These are phyloP conservation scores for Citrullus mucosospermus DNA, from an alignment of 306 rosid species.

Conservation along the genomic window DNA sequence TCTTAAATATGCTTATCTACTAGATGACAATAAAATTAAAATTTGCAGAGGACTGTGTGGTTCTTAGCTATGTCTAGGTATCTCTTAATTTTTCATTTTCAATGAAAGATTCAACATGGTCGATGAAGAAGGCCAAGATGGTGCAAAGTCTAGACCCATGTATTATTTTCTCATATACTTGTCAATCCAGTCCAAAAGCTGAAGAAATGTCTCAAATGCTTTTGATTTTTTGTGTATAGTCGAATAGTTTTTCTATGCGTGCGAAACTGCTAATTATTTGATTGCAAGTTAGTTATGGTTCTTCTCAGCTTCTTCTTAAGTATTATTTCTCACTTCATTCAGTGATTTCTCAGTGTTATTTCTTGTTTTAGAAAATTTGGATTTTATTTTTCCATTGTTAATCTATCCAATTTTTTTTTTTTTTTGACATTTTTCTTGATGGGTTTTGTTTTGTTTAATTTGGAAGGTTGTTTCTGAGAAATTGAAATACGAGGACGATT, in stretches of 20 bases:
- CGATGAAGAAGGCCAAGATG: not conserved
- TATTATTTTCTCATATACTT: not conserved
- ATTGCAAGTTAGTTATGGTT: not conserved
- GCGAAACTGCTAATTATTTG: not conserved
- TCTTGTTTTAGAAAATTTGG: not conserved
- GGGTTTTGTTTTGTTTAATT: constrained; percentile 12
- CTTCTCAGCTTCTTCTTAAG: not conserved
- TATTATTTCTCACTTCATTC: not conserved
- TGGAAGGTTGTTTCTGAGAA: constrained; percentile 46
- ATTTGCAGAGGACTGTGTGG: not conserved
- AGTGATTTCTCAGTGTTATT: not conserved
- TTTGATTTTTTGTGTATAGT: not conserved
- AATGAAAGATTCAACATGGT: not conserved
- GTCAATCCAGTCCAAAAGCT: not conserved
- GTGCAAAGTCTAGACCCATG: not conserved
- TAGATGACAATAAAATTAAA: not conserved
- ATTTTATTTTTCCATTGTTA: not conserved
- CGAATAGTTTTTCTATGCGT: not conserved
- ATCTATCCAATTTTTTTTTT: constrained; percentile 8
- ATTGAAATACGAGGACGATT: constrained; percentile 42
- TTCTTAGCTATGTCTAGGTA: not conserved
- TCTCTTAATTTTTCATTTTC: not conserved
- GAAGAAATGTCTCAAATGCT: not conserved
- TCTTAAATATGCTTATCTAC: not conserved
- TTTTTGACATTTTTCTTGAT: constrained; percentile 14